A percentile compares a stretch with the other conserved stretches of the same genome.
These are phyloP conservation scores for Colletotrichum cordylinicola DNA, from an alignment of 2,329 filamentous ascomycete species.

Conservation along the genomic window DNA sequence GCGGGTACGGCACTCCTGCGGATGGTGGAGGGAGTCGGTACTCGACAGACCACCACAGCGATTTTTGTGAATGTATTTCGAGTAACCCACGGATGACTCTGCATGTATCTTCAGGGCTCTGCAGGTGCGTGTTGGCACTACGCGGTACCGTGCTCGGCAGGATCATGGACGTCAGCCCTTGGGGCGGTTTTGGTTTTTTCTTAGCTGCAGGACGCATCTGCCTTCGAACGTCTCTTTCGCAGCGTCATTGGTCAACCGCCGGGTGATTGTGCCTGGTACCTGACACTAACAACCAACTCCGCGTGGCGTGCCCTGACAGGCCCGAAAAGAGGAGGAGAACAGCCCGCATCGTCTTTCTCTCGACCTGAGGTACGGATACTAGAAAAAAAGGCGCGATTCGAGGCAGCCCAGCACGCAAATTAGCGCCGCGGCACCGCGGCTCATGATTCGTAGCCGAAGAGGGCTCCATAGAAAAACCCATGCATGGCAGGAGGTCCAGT, in stretches of 20 bases:
- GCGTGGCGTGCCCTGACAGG: constrained; percentile 46
- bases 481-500: not conserved
- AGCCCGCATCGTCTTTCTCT: not conserved
- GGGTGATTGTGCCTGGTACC: constrained; percentile 43
- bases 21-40: constrained; percentile 4
- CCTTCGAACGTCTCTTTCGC: not conserved
- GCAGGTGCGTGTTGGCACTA: constrained; percentile 2
- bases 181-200: not conserved
- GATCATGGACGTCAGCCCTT: constrained; percentile 8
- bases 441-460: constrained; percentile 10
- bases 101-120: not conserved
- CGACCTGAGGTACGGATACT: not conserved
- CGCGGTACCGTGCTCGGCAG: not conserved
- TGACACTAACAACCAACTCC: constrained; percentile 36
- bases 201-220: constrained; percentile 7
- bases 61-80: not conserved
- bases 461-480: not conserved
- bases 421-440: not conserved
- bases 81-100: not conserved
- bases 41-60: not conserved
- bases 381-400: not conserved
- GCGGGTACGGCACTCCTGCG: not conserved
- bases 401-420: not conserved
- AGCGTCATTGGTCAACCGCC: constrained; percentile 34
- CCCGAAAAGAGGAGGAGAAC: constrained; percentile 22